A percentile compares a stretch with the other conserved stretches of the same genome.
These are phyloP conservation scores for Xylaria multiplex DNA, from an alignment of 2,329 filamentous ascomycete genomes.

Conservation along the genomic window DNA sequence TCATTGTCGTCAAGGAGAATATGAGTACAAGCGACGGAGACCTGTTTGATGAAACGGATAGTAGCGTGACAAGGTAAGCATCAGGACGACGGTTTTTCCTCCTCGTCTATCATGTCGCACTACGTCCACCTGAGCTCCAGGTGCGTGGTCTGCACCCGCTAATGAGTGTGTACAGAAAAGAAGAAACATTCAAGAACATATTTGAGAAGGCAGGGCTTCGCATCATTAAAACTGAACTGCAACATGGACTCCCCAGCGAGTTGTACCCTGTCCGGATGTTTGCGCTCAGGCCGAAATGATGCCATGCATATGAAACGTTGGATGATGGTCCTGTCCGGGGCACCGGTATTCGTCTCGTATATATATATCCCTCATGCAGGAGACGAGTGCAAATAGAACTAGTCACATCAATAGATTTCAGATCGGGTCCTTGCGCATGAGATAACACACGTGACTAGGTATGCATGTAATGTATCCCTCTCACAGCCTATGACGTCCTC, in stretches of 20 bases:
- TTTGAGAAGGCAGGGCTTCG: constrained; percentile 76
- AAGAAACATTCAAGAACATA: constrained; percentile 74
- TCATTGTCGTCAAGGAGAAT: constrained; percentile 86
- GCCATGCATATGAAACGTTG: constrained; percentile 47
- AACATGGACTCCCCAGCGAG: constrained; percentile 62
- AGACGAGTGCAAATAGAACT: constrained; percentile 3
- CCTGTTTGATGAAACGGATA: constrained; percentile 79
- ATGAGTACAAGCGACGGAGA: constrained; percentile 67
- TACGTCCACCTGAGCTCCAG: constrained; percentile 3
- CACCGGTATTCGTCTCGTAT: constrained; percentile 9
- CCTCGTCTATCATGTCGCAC: not conserved
- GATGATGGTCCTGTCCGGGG: constrained; percentile 2
- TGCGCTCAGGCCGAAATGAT: constrained; percentile 68
- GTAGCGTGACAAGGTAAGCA: constrained; percentile 76
- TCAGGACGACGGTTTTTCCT: constrained; percentile 39
- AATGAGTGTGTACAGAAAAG: constrained; percentile 60
- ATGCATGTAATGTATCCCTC: constrained; percentile 15
- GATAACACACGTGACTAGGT: constrained; percentile 5
- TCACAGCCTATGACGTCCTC: constrained; percentile 1
- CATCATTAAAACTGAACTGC: constrained; percentile 75
- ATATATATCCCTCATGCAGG: constrained; percentile 17
- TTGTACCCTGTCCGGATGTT: constrained; percentile 82
- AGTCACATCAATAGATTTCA: constrained; percentile 8
- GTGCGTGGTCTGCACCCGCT: constrained; percentile 17
- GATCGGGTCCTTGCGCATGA: not conserved